Evolutionary conservation across 257 asterid genomes (phyloP), one percentile per base, ranked within the genome.

Genomic region (Galeopsis tetrahit): DNA sequence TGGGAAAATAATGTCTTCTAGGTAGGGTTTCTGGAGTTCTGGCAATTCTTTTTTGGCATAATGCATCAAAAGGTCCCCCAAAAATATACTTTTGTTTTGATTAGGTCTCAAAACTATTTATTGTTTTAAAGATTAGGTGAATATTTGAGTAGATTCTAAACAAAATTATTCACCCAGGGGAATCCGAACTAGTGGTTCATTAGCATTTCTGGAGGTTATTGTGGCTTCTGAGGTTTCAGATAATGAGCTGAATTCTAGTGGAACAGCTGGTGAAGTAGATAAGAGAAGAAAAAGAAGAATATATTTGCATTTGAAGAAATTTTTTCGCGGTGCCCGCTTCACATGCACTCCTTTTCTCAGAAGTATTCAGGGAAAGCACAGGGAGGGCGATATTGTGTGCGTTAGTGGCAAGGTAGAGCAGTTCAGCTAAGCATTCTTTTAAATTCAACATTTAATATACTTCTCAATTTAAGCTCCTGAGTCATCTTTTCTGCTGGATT

Each of bases 261-360:
- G 84, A 65, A 43, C 80, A 49, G 74, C 69, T 49, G 87, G 81
- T 66, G 84, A 74, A 72, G 74, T 71, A 63, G 87, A 82, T 61
- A 77, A 52, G 53, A 79, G 67, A 56, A 79, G 69, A 75, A 82
- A 72, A 62, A 85, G 84, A 74, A 87, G 85, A 31, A 77, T 91
- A 55, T 81, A 77, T 75, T 76, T 94, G 84, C 97, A 94, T 86
- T 88, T 94, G 85, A 94, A 94, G 86, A 88, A 87, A 69, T 94
- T 87, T 85, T 94, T 91, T 62, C 95, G 99, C 67, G 99, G 99
- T 49, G 72, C 90, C 48, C 99, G 99, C 67, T 94, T 91, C 83
- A 89, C 97, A 67, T 79, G 64, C 79, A 63, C 72, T 46, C 93
- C 96, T 73, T 91, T 94, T 81, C 99, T 94, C 72, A 87, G 58